Percentiles rank a stretch among this genome's conserved stretches.
These are phyloP conservation scores for Hymenotorrendiella dingleyae DNA, from an alignment of 2,329 filamentous ascomycete genomes.

Conservation along the genomic window DNA sequence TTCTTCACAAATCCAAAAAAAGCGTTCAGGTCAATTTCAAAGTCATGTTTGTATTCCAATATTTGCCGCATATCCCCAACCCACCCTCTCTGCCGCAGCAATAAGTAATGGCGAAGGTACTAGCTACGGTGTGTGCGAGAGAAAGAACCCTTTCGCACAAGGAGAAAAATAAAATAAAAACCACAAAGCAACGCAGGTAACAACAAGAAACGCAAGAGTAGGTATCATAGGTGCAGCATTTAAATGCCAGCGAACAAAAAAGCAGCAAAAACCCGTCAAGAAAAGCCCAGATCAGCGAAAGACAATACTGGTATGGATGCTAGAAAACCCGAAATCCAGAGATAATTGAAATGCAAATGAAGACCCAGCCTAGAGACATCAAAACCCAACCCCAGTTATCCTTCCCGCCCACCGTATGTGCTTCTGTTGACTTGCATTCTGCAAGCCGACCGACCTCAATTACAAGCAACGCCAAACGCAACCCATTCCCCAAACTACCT, in stretches of 20 bases:
- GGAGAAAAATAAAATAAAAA: no score
- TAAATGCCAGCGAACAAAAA: slow-evolving; percentile 6
- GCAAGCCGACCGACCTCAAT: slow-evolving; percentile 15
- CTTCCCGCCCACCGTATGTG: slow-evolving; percentile 9
- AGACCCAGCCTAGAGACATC: slow-evolving; percentile 9
- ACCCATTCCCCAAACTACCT: slow-evolving; percentile 23
- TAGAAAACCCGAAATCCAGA: neutral
- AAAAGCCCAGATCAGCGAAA: neutral
- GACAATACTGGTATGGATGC: slow-evolving; percentile 5
- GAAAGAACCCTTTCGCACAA: no score
- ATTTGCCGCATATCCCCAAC: no score
- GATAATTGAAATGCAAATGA: slow-evolving; percentile 10
- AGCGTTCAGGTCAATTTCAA: no score
- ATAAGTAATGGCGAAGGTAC: no score
- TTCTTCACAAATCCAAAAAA: no score
- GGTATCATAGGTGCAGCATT: slow-evolving; percentile 12
- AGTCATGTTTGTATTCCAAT: no score
- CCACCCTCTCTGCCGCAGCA: no score
- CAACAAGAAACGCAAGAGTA: slow-evolving; percentile 5
- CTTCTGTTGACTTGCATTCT: slow-evolving; percentile 20
- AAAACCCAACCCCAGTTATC: slow-evolving; percentile 19
- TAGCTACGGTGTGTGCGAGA: no score
- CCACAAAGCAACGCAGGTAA: no score
- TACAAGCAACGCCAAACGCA: slow-evolving; percentile 17
- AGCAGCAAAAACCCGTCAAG: neutral